A percentile compares a stretch with the other conserved stretches of the same genome.
phyloP scores from a whole-genome alignment of 73 alveolate genomes.

The Uronychia setigera region DNA sequence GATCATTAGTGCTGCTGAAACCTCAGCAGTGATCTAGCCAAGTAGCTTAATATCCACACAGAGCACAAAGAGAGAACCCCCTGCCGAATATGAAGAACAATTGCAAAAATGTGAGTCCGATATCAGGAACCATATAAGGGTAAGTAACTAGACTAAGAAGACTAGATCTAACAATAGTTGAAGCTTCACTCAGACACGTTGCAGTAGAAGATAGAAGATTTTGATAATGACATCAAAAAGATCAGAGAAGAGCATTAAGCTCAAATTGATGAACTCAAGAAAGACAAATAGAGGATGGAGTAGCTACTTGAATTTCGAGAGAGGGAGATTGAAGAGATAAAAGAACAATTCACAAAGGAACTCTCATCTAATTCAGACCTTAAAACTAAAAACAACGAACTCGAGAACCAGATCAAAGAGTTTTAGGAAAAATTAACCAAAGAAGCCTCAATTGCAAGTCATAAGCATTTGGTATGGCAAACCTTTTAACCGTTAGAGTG shows the following conservation, averaged over 20 bases:
- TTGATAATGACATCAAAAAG: neutral
- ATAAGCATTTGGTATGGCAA: neutral
- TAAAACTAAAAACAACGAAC: neutral
- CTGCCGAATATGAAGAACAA: conserved; percentile 32
- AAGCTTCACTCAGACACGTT: conserved; percentile 20
- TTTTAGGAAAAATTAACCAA: neutral
- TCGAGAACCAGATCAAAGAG: neutral
- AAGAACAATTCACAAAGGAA: neutral
- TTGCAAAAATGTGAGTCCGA: conserved; percentile 30
- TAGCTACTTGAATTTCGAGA: neutral
- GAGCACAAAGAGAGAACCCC: conserved; percentile 5
- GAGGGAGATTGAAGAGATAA: neutral
- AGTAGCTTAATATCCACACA: neutral
- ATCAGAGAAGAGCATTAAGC: neutral
- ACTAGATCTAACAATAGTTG: conserved; percentile 22
- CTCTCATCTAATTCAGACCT: neutral
- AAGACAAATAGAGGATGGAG: neutral
- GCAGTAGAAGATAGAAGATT: conserved; percentile 29
- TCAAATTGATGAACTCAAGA: neutral
- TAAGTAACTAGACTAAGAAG: neutral
- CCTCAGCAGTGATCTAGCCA: neutral
- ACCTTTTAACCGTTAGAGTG: neutral
- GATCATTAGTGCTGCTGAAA: neutral
- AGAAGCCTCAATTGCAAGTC: neutral
- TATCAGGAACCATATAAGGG: conserved; percentile 32